Conservation (phyloP, 2,329 filamentous ascomycete genomes). For the Colletotrichum caudatum region DNA sequence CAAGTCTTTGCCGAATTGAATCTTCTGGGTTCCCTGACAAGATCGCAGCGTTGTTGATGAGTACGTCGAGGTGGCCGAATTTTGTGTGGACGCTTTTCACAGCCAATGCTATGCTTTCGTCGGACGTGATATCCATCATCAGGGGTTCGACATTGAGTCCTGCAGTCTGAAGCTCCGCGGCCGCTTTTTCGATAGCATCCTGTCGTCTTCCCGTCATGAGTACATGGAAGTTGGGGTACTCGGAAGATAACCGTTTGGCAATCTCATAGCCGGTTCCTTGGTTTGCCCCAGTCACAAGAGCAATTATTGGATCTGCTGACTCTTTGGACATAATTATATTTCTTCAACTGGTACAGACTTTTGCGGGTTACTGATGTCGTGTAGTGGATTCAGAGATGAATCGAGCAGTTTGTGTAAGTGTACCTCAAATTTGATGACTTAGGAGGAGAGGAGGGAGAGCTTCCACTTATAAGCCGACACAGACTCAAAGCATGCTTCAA, state of each 20-base stretch:
- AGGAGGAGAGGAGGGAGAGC: background rate
- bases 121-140: conserved; percentile 66
- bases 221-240: conserved; percentile 30
- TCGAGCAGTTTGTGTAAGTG: background rate
- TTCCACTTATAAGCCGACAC: background rate
- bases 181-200: conserved; percentile 31
- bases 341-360: too few relatives aligned
- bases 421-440: too few relatives aligned
- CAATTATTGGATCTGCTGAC: conserved; percentile 4
- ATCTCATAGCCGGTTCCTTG: conserved; percentile 40
- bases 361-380: background rate
- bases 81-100: conserved; percentile 55
- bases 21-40: conserved; percentile 67
- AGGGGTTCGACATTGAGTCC: conserved; percentile 46
- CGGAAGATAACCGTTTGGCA: conserved; percentile 19
- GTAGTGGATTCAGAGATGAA: background rate
- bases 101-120: conserved; percentile 52
- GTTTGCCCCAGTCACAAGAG: conserved; percentile 37
- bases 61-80: conserved; percentile 68
- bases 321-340: conserved; percentile 10
- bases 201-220: conserved; percentile 28
- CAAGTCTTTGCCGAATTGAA: conserved; percentile 60
- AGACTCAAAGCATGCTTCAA: background rate
- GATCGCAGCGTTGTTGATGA: conserved; percentile 73
- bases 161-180: conserved; percentile 7